Evolutionary conservation across 176 grass and related monocot genomes (phyloP), one percentile per base, ranked within the genome.

Genomic region (Lolium perenne): DNA sequence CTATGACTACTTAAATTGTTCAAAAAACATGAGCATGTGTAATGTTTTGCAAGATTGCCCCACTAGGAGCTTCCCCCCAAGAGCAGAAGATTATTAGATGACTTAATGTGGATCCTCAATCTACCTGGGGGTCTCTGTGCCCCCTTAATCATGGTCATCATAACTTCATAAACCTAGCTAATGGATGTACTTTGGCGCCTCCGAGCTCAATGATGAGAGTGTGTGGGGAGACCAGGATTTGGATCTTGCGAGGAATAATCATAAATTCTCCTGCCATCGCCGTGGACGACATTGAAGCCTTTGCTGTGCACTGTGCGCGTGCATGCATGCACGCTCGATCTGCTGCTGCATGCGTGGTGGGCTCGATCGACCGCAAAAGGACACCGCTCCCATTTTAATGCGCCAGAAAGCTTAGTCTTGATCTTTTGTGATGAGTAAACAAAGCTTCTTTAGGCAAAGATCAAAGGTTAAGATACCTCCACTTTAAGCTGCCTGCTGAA

Each of bases 221-320:
- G 43, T 13, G 29, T 65, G 62, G 12, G 62, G 12, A 53, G 40
- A 46, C 65, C 48, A 64, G 50, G 85, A 76, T 91, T 83, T 91
- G 85, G 76, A 87, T 80, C 85, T 46, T 69, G 51, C 8, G 60
- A 76, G 46, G 89, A 84, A 91, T 76, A 84, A 84, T 76, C 89
- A 70, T 84, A 76, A 80, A 91, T 70, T 68, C 59, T 38, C 41
- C 68, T 84, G 85, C 41, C 76, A 84, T 67, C 41, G 46, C 46
- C 46, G 9, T 47, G 46, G 20, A 35, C 32, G 29, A 16, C 84
- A 79, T 86, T 79, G 46, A 86, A 87, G 79, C 84, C 41, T 43
- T 85, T 66, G 82, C 70, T 77, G 35, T 11, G 22, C 46, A 50
- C 71, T 26, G 71, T 50, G 2, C 22, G 22, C 71, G 72, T 25